Evolutionary conservation across 371 early-diverging fungal genomes (phyloP).

Genomic region (Saksenaea oblongispora): DNA sequence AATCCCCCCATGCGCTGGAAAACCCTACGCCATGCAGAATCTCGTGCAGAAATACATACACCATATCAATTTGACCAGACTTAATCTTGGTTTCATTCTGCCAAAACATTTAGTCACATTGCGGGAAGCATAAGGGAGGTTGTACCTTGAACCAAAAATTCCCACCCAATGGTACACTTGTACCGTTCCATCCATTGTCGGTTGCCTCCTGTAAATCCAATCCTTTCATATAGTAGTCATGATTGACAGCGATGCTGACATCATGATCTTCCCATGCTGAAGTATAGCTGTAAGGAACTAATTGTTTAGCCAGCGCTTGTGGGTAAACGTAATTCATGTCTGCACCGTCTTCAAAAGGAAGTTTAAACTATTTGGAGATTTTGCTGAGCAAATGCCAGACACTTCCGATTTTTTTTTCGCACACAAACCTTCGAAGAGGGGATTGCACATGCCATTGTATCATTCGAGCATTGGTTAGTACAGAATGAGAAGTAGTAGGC

Average conservation of each 20-base stretch:
- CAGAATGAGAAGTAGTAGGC: slow-evolving; percentile 37
- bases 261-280: slow-evolving; percentile 28
- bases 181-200: slow-evolving; percentile 17
- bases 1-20: slow-evolving; percentile 39
- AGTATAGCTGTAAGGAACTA: slow-evolving; percentile 18
- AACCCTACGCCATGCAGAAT: slow-evolving; percentile 40
- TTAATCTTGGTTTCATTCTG: slow-evolving; percentile 12
- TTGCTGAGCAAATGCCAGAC: background rate
- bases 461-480: slow-evolving; percentile 25
- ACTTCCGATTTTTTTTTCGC: background rate
- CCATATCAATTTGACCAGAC: slow-evolving; percentile 30
- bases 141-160: slow-evolving; percentile 28
- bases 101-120: background rate
- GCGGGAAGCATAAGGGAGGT: background rate
- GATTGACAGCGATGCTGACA: slow-evolving; percentile 30
- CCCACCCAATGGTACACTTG: slow-evolving; percentile 20
- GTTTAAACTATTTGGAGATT: slow-evolving; percentile 4
- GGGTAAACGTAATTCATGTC: slow-evolving; percentile 40
- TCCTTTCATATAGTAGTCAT: slow-evolving; percentile 30
- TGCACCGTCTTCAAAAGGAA: slow-evolving; percentile 24
- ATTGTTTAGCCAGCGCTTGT: slow-evolving; percentile 36
- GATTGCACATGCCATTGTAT: slow-evolving; percentile 33
- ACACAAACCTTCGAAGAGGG: slow-evolving; percentile 33
- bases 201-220: slow-evolving; percentile 13
- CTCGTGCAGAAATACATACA: slow-evolving; percentile 36